Evolutionary conservation across 2,329 filamentous ascomycete species (phyloP).

Genomic region (Neofusicoccum kwambonambiense): DNA sequence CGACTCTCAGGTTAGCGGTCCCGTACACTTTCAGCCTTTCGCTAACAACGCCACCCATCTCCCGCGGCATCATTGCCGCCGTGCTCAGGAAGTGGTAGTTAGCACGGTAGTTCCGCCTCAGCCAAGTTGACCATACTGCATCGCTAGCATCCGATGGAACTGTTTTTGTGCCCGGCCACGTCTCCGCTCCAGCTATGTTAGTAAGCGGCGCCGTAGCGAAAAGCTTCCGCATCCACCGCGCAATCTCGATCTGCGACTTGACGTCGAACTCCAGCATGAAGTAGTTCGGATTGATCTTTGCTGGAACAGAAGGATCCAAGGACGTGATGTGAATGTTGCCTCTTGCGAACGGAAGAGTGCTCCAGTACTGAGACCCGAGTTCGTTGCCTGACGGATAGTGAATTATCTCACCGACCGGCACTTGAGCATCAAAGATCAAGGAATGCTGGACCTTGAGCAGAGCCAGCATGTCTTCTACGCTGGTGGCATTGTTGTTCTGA

Average conservation of each 20-base stretch:
- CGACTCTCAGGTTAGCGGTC: constrained; percentile 29
- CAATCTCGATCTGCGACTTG: constrained; percentile 32
- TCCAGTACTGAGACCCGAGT: constrained; percentile 2
- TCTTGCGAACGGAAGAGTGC: constrained; percentile 22
- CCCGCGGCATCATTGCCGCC: constrained; percentile 33
- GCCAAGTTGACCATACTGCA: constrained; percentile 25
- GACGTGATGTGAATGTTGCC: constrained; percentile 44
- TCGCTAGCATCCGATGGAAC: constrained; percentile 18
- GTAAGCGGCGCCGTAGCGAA: constrained; percentile 31
- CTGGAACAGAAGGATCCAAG: constrained; percentile 33
- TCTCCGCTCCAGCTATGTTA: constrained; percentile 25
- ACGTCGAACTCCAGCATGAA: constrained; percentile 46
- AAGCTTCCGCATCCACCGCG: constrained; percentile 35
- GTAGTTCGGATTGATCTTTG: constrained; percentile 45
- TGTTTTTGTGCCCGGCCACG: constrained; percentile 22
- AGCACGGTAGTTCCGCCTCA: constrained; percentile 22
- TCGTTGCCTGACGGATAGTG: not conserved
- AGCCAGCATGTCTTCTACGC: not conserved
- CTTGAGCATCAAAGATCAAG: constrained; percentile 40
- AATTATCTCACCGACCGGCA: constrained; percentile 34
- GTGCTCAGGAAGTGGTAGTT: constrained; percentile 34
- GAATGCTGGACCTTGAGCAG: constrained; percentile 31
- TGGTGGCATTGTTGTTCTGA: constrained; percentile 14
- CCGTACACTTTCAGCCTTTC: constrained; percentile 30
- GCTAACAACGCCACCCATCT: constrained; percentile 32